A percentile compares a stretch with the other conserved stretches of the same genome.
These are phyloP conservation scores for Lodderomyces jiufengensis DNA, from an alignment of 1,139 yeast species.

Conservation along the genomic window DNA sequence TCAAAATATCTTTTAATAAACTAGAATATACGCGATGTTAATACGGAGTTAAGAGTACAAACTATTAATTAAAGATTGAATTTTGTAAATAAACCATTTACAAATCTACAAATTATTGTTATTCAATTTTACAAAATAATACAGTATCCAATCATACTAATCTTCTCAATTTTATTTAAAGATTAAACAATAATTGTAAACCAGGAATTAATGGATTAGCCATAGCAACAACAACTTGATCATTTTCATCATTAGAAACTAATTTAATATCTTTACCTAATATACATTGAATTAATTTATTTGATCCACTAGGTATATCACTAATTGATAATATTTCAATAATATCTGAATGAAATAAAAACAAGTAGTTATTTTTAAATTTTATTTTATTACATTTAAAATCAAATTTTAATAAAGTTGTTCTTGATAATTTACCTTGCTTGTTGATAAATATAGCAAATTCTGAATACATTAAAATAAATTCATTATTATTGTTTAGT, in stretches of 20 bases:
- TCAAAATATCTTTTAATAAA: too few relatives aligned
- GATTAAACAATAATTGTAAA: constrained; percentile 51
- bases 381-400: constrained; percentile 59
- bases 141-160: too few relatives aligned
- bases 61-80: too few relatives aligned
- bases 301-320: constrained; percentile 45
- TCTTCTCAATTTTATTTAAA: too few relatives aligned
- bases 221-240: constrained; percentile 49
- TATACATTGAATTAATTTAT: constrained; percentile 65
- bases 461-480: constrained; percentile 66
- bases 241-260: constrained; percentile 40
- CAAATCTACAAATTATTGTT: too few relatives aligned
- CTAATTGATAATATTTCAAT: constrained; percentile 68
- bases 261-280: constrained; percentile 63
- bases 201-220: constrained; percentile 71
- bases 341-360: constrained; percentile 64
- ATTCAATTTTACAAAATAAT: too few relatives aligned
- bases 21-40: too few relatives aligned
- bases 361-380: constrained; percentile 54
- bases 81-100: too few relatives aligned
- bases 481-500: constrained; percentile 48
- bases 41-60: too few relatives aligned
- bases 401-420: constrained; percentile 56
- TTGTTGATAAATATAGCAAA: constrained; percentile 70
- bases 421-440: constrained; percentile 59